Base-by-base conservation (phyloP, 1,284 basidiomycete species). In the Cryptococcus hybrid region DNA sequence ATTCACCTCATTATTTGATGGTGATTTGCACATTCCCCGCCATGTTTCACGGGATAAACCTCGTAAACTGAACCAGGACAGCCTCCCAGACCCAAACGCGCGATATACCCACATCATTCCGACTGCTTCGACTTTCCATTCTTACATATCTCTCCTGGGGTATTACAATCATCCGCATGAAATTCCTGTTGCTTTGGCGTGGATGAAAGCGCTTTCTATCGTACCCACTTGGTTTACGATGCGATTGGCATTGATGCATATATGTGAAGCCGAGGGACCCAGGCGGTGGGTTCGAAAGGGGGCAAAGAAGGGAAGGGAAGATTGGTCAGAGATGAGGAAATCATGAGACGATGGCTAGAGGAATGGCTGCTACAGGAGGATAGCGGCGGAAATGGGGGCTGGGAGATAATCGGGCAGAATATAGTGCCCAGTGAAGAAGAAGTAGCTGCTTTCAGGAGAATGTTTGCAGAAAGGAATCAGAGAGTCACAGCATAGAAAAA, bases 101-200 rank as follows among this genome's bases (percentile, higher is more conserved):
- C 51, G 45, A 34, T 76, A 74, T 58, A 80, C 77, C 0, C 74
- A 81, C 34, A 75, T 88, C 45, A 60, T 82, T 15, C 85, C 85
- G 0, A 79, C 79, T 45, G 78, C 80, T 47, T 65, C 64, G 15
- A 81, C 82, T 11, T 90, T 86, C 69, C 79, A 83, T 34, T 70
- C 84, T 7, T 88, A 89, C 68, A 81, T 92, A 48, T 71, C 81
- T 37, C 79, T 92, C 1, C 81, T 90, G 9, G 85, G 84, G 0
- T 73, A 83, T 3, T 80, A 82, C 45, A 71, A 74, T 1, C 80
- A 80, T 0, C 78, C 82, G 3, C 70, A 76, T 0, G 85, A 88
- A 68, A 86, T 92, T 39, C 85, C 89, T 0, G 79, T 83, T n/a
- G 80, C 82, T 2, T 77, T 94, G 1, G 85, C 84, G 5, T 92